phyloP scores from a whole-genome alignment of 352 stramenopile species.

The Globisporangium takayamanum region DNA sequence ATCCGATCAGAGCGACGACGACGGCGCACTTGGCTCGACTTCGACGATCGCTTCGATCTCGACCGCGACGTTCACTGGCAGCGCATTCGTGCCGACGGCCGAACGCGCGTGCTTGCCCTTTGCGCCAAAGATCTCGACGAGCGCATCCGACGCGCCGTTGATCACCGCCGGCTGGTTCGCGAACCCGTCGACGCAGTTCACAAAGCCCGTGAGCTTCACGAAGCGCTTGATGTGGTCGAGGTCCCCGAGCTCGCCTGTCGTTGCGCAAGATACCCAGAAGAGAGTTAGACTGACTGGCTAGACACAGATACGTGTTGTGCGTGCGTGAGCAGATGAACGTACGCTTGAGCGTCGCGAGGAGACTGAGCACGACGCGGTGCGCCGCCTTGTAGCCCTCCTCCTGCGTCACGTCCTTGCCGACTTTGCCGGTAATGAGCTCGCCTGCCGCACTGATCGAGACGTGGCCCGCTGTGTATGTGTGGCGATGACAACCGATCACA shows the following conservation, averaged over 20 bases:
- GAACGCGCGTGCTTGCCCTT: slow-evolving; percentile 78
- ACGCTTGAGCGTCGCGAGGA: slow-evolving; percentile 84
- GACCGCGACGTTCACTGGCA: slow-evolving; percentile 91
- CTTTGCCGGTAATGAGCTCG: slow-evolving; percentile 70
- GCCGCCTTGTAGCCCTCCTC: slow-evolving; percentile 87
- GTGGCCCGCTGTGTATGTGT: slow-evolving; percentile 48
- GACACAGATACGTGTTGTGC: too few relatives aligned
- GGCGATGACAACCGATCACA: background rate
- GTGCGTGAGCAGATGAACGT: slow-evolving; percentile 7
- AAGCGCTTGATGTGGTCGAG: slow-evolving; percentile 87
- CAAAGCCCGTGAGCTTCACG: slow-evolving; percentile 92
- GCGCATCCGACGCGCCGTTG: slow-evolving; percentile 90
- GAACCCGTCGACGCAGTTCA: slow-evolving; percentile 89
- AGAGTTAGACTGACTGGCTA: too few relatives aligned
- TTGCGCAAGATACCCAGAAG: background rate
- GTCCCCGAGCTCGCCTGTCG: slow-evolving; percentile 59
- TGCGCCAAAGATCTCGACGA: slow-evolving; percentile 71
- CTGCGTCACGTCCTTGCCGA: slow-evolving; percentile 69
- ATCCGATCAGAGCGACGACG: slow-evolving; percentile 12
- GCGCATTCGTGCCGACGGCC: slow-evolving; percentile 90
- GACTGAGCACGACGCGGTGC: slow-evolving; percentile 68
- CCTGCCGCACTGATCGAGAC: slow-evolving; percentile 39
- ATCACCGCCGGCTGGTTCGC: slow-evolving; percentile 83
- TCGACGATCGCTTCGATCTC: slow-evolving; percentile 95
- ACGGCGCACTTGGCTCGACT: slow-evolving; percentile 41